phyloP scores from a whole-genome alignment of 139 green algal genomes.

The Closterium sp. region DNA sequence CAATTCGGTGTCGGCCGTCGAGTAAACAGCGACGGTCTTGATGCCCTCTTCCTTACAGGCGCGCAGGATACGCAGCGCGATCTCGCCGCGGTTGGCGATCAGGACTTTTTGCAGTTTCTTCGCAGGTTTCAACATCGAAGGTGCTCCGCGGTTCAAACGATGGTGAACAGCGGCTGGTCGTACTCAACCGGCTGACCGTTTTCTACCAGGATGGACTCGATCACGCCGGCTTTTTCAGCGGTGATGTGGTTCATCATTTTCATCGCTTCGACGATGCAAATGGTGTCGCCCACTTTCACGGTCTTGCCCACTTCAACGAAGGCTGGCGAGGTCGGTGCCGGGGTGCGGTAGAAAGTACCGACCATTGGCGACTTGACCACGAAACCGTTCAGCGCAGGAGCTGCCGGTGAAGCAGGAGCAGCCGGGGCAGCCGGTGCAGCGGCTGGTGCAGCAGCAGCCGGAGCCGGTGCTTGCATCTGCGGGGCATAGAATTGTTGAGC shows the following conservation, averaged over 20 bases:
- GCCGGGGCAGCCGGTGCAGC: no score
- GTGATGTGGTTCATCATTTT: not conserved
- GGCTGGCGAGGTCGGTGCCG: no score
- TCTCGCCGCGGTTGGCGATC: constrained; percentile 94
- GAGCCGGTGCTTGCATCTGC: no score
- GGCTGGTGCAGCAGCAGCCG: no score
- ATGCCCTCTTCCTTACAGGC: constrained; percentile 84
- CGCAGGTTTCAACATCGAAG: not conserved
- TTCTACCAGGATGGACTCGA: not conserved
- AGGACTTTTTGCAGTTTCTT: constrained; percentile 65
- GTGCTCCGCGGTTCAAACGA: not conserved
- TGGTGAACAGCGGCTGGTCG: not conserved
- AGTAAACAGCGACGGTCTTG: constrained; percentile 85
- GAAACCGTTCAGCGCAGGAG: no score
- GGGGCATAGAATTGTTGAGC: no score
- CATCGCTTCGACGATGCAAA: no score
- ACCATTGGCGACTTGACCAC: no score
- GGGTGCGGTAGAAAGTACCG: no score
- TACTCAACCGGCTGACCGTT: not conserved
- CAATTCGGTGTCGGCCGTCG: constrained; percentile 72
- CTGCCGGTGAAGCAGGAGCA: not conserved
- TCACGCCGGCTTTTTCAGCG: not conserved
- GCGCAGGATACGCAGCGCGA: constrained; percentile 87
- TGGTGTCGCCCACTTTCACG: no score
- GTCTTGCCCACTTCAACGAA: no score